phyloP scores from a whole-genome alignment of 768 basidiomycete species.

The Suillus subalutaceus region DNA sequence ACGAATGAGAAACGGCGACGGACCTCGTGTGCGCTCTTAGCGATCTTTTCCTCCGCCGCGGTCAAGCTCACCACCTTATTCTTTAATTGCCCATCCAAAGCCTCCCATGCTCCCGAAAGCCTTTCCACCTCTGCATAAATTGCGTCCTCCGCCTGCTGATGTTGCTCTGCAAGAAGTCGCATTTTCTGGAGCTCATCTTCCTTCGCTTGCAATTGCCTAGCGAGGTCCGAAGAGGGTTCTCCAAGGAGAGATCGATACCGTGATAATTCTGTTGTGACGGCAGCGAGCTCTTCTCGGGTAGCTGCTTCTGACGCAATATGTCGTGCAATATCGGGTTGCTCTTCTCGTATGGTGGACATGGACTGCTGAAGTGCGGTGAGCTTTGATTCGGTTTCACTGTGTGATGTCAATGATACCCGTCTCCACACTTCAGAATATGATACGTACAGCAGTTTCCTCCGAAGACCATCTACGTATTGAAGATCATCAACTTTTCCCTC shows the following conservation, averaged over 20 bases:
- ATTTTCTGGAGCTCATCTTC: conserved; percentile 69
- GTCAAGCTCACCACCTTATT: conserved; percentile 86
- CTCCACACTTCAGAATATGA: neutral
- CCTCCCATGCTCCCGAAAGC: conserved; percentile 86
- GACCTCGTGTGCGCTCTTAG: conserved; percentile 71
- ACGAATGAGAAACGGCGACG: conserved; percentile 24
- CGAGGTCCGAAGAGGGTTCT: conserved; percentile 60
- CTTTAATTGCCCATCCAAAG: conserved; percentile 76
- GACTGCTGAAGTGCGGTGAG: conserved; percentile 54
- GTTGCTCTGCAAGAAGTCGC: conserved; percentile 64
- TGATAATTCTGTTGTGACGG: conserved; percentile 50
- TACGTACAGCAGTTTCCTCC: conserved; percentile 57
- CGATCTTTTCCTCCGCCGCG: conserved; percentile 70
- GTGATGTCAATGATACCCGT: conserved; percentile 19
- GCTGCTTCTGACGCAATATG: conserved; percentile 54
- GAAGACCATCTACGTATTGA: conserved; percentile 55
- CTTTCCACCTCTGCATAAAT: conserved; percentile 86
- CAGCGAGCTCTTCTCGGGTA: conserved; percentile 50
- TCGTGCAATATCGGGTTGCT: conserved; percentile 55
- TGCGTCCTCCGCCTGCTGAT: conserved; percentile 67
- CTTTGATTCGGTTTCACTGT: conserved; percentile 57
- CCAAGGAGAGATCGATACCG: conserved; percentile 71
- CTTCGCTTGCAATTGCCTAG: conserved; percentile 59
- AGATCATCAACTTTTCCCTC: conserved; percentile 54
- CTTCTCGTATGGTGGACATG: conserved; percentile 45